phyloP scores from a whole-genome alignment of 352 stramenopile genomes.

The Phytophthora syringae region DNA sequence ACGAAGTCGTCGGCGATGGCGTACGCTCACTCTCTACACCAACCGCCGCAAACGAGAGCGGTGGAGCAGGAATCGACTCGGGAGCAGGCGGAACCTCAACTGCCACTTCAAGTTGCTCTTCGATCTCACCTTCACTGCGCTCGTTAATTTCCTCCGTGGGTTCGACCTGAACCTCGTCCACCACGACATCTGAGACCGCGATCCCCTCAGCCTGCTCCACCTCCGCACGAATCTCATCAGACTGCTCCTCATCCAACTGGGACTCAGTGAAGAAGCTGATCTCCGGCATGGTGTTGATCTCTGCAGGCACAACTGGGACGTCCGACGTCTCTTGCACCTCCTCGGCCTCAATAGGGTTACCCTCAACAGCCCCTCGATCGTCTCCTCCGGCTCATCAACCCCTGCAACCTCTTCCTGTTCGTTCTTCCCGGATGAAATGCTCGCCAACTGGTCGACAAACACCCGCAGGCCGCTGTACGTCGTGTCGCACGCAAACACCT shows the following conservation, averaged over 20 bases:
- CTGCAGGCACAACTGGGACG: constrained; percentile 28
- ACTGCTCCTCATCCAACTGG: constrained; percentile 46
- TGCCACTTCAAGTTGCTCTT: constrained; percentile 23
- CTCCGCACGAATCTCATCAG: constrained; percentile 6
- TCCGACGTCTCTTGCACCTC: constrained; percentile 12
- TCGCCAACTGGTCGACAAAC: constrained; percentile 62
- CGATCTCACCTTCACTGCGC: constrained; percentile 9
- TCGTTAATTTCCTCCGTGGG: constrained; percentile 7
- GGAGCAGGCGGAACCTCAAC: constrained; percentile 14
- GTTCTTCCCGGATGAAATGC: constrained; percentile 21
- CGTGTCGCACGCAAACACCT: constrained; percentile 76
- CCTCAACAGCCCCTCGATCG: constrained; percentile 11
- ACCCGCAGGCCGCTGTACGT: constrained; percentile 69
- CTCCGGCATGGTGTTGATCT: constrained; percentile 60
- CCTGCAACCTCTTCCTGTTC: constrained; percentile 7
- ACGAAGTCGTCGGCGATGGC: constrained; percentile 34
- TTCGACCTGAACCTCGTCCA: constrained; percentile 16
- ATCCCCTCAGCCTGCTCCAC: constrained; percentile 5
- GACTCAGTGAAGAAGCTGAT: constrained; percentile 91
- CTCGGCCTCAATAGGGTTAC: neutral
- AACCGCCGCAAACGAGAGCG: constrained; percentile 61
- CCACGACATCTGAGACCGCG: constrained; percentile 8
- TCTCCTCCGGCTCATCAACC: constrained; percentile 9
- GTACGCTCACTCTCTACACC: constrained; percentile 27
- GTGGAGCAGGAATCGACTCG: constrained; percentile 38